Conservation (phyloP, 495 filamentous ascomycete genomes). For the Tuber borchii region DNA sequence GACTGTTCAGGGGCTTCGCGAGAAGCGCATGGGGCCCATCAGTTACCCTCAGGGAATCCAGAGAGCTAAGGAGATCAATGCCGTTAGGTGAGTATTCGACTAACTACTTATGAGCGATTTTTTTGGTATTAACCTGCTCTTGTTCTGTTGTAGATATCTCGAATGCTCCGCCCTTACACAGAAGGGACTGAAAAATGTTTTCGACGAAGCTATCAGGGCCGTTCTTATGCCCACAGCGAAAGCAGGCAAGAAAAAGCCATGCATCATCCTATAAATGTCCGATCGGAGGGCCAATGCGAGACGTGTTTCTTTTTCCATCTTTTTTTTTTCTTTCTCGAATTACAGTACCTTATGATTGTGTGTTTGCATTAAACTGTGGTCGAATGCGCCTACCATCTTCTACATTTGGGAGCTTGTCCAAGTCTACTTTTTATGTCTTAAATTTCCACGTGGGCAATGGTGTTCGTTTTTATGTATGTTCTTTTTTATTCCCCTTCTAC, state of each 20-base stretch:
- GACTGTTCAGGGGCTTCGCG: constrained; percentile 66
- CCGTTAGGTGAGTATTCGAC: constrained; percentile 42
- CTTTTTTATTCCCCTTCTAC: constrained; percentile 15
- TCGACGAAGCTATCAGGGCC: constrained; percentile 80
- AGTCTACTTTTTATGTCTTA: constrained; percentile 20
- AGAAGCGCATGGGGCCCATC: constrained; percentile 86
- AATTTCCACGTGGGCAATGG: constrained; percentile 38
- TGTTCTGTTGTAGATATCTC: constrained; percentile 65
- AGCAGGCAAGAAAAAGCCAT: constrained; percentile 15
- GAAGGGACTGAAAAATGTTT: constrained; percentile 91
- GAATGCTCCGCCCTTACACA: constrained; percentile 98
- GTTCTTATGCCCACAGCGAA: constrained; percentile 40
- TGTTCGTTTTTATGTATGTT: constrained; percentile 26
- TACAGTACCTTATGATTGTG: constrained; percentile 4
- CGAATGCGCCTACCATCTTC: not conserved
- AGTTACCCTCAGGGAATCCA: constrained; percentile 79
- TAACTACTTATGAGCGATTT: not conserved
- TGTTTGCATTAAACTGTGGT: constrained; percentile 2
- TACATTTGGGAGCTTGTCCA: constrained; percentile 18
- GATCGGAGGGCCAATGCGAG: not conserved
- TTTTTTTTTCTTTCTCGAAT: constrained; percentile 1
- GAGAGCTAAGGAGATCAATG: constrained; percentile 84
- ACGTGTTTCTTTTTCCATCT: not conserved
- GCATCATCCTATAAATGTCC: constrained; percentile 25
- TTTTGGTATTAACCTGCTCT: constrained; percentile 5